Conservation (phyloP, 345 rosid genomes). For the Trapa incisa region DNA sequence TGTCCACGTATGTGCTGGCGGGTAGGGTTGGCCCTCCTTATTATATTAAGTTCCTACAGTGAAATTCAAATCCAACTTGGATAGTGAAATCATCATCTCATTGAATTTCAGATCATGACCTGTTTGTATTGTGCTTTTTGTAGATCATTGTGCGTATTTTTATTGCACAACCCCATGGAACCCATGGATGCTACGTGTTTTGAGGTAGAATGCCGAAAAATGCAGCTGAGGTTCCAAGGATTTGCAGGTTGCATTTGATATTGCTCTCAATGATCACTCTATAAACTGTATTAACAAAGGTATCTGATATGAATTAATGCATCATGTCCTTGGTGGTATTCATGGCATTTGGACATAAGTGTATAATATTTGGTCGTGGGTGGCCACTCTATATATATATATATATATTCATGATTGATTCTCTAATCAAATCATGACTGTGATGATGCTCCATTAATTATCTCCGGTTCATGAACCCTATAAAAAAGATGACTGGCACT, state of each 20-base stretch:
- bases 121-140: too few relatives aligned
- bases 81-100: neutral
- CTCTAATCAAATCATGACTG: neutral
- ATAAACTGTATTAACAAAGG: neutral
- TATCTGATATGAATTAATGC: neutral
- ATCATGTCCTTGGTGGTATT: neutral
- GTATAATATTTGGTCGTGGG: neutral
- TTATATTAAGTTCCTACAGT: neutral
- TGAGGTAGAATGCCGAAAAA: too few relatives aligned
- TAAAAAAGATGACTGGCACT: neutral
- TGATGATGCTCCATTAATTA: neutral
- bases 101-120: neutral
- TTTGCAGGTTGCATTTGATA: neutral
- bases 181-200: too few relatives aligned
- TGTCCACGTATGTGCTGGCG: neutral
- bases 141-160: too few relatives aligned
- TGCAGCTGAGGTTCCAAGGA: neutral
- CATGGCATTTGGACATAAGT: neutral
- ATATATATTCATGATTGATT: neutral
- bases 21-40: neutral
- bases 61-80: neutral
- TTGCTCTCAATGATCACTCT: neutral
- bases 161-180: too few relatives aligned
- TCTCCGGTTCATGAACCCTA: neutral
- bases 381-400: neutral